Conservation (phyloP, 129 eudicot species). For the Saposhnikovia divaricata region DNA sequence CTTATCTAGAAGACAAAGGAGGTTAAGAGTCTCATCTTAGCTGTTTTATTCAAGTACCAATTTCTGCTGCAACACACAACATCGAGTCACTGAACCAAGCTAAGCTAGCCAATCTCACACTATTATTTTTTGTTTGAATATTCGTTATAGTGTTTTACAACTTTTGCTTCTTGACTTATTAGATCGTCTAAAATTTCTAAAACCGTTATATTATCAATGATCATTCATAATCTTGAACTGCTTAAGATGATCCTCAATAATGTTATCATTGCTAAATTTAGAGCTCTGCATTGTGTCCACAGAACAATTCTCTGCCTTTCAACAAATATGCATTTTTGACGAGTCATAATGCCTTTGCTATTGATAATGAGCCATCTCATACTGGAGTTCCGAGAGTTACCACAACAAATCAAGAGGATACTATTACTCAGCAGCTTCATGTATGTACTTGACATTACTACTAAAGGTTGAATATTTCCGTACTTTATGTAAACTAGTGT, state of each 20-base stretch:
- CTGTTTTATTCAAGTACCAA: background rate
- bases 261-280: background rate
- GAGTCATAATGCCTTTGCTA: slow-evolving; percentile 79
- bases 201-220: background rate
- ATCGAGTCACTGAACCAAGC: background rate
- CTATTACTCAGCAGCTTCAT: slow-evolving; percentile 63
- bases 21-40: background rate
- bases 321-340: slow-evolving; percentile 88
- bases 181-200: background rate
- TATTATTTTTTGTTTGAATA: background rate
- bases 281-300: background rate
- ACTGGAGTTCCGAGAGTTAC: slow-evolving; percentile 53
- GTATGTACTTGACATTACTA: slow-evolving; percentile 31
- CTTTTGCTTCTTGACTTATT: background rate
- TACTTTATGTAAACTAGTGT: background rate
- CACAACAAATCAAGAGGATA: slow-evolving; percentile 71
- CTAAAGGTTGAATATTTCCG: background rate
- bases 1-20: background rate
- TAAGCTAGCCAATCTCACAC: background rate
- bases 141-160: background rate
- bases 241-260: background rate
- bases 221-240: background rate
- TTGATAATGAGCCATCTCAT: slow-evolving; percentile 49
- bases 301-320: slow-evolving; percentile 73
- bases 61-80: background rate